Conservation (phyloP, 2,329 filamentous ascomycete species). For the Byssochlamys sp. region DNA sequence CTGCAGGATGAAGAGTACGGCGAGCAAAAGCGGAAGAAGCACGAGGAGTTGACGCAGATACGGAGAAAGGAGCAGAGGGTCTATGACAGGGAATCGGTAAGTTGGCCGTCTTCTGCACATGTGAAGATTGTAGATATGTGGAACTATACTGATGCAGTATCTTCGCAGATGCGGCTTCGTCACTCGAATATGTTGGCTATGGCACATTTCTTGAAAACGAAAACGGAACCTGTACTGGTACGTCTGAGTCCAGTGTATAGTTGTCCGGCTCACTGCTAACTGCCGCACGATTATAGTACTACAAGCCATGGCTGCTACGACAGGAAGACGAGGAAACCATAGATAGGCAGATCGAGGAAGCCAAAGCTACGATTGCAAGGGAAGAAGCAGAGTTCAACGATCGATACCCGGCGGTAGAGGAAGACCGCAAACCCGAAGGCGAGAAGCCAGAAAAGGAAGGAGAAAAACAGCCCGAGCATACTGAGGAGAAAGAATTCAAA, state of each 20-base stretch:
- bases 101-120: constrained; percentile 23
- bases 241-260: constrained; percentile 24
- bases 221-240: constrained; percentile 63
- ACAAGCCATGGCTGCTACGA: constrained; percentile 70
- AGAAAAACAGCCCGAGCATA: constrained; percentile 12
- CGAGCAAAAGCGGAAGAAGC: constrained; percentile 55
- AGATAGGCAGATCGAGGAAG: constrained; percentile 58
- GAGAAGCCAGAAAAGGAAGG: constrained; percentile 14
- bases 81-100: constrained; percentile 67
- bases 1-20: constrained; percentile 64
- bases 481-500: constrained; percentile 10
- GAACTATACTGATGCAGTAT: constrained; percentile 14
- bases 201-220: constrained; percentile 66
- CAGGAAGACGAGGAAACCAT: constrained; percentile 61
- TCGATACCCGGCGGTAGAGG: constrained; percentile 29
- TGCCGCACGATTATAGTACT: constrained; percentile 51
- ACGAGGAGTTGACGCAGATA: constrained; percentile 51
- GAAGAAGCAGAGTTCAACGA: constrained; percentile 57
- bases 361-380: constrained; percentile 52
- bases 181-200: constrained; percentile 63
- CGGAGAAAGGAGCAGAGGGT: constrained; percentile 61
- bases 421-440: constrained; percentile 9
- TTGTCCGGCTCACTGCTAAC: background rate
- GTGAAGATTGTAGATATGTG: background rate
- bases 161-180: constrained; percentile 59